Evolutionary conservation across 1,139 yeast species (phyloP).

Genomic region (Pichia sp.): DNA sequence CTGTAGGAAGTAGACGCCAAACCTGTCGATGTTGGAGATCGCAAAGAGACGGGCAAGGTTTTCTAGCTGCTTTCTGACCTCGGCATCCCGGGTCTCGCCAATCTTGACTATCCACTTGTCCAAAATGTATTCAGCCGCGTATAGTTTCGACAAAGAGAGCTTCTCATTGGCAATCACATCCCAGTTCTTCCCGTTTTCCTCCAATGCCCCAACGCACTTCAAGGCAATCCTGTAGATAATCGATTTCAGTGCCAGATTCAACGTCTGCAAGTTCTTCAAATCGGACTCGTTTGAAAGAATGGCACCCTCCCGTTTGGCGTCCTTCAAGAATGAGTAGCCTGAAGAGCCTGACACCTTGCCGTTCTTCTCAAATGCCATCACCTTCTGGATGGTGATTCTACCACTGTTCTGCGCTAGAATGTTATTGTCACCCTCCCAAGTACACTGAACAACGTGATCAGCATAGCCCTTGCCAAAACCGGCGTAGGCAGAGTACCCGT

Average conservation of each 20-base stretch:
- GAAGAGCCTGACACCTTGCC: constrained; percentile 28
- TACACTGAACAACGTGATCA: constrained; percentile 95
- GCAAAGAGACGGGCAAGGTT: constrained; percentile 60
- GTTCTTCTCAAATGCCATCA: constrained; percentile 34
- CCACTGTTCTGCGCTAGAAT: constrained; percentile 82
- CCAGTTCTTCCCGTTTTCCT: constrained; percentile 44
- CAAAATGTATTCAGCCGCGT: constrained; percentile 55
- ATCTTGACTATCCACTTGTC: constrained; percentile 39
- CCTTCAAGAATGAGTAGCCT: constrained; percentile 29
- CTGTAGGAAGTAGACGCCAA: constrained; percentile 73
- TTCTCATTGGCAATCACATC: constrained; percentile 59
- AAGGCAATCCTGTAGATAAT: constrained; percentile 46
- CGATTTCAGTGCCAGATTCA: constrained; percentile 38
- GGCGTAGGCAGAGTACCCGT: constrained; percentile 85
- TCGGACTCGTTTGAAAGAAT: constrained; percentile 32
- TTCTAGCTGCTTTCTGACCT: constrained; percentile 38
- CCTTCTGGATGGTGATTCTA: constrained; percentile 61
- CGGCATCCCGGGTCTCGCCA: constrained; percentile 18
- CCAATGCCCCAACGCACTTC: constrained; percentile 43
- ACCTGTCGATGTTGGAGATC: constrained; percentile 67
- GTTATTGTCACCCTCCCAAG: constrained; percentile 97
- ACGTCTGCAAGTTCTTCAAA: constrained; percentile 33
- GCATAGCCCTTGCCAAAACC: constrained; percentile 85
- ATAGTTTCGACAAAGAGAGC: constrained; percentile 56
- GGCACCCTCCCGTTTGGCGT: constrained; percentile 28